Conservation (phyloP, 345 rosid genomes). For the Arabidopsis arenosa region DNA sequence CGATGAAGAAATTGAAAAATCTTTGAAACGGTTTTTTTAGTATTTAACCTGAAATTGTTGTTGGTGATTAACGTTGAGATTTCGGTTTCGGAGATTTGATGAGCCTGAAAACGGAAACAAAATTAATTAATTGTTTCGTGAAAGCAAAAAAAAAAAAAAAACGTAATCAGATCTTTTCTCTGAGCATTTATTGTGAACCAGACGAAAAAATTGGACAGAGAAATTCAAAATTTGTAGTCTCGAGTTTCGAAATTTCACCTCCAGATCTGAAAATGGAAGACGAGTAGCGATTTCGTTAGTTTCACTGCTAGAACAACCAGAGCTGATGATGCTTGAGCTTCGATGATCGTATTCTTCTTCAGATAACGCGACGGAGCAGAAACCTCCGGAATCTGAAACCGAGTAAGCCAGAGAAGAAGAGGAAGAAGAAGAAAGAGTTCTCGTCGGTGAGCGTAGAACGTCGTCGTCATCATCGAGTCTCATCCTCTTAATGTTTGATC, state of each 20-base stretch:
- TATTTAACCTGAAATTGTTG: slow-evolving; percentile 34
- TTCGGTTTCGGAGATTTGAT: slow-evolving; percentile 40
- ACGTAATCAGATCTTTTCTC: slow-evolving; percentile 6
- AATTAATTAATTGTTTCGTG: neutral
- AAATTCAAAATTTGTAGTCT: neutral
- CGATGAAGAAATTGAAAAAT: neutral
- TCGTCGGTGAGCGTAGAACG: neutral
- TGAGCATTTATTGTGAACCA: slow-evolving; percentile 30
- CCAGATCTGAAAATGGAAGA: slow-evolving; percentile 53
- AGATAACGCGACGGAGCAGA: neutral
- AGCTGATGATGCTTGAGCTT: slow-evolving; percentile 38
- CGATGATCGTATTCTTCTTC: slow-evolving; percentile 34
- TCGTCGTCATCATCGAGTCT: slow-evolving; percentile 35
- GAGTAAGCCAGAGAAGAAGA: slow-evolving; percentile 33
- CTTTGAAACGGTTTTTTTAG: neutral
- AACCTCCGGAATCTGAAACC: slow-evolving; percentile 41
- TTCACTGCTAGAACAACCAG: slow-evolving; percentile 51
- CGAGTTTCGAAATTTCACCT: slow-evolving; percentile 48
- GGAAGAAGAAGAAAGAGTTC: slow-evolving; percentile 15
- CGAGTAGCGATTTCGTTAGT: slow-evolving; percentile 42
- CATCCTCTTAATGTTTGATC: slow-evolving; percentile 51
- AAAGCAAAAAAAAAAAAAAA: neutral
- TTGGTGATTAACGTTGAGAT: slow-evolving; percentile 34
- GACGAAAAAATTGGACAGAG: neutral
- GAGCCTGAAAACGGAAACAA: slow-evolving; percentile 32